Evolutionary conservation across 106 monocot genomes (phyloP).

Genomic region (Phalaenopsis equestris): DNA sequence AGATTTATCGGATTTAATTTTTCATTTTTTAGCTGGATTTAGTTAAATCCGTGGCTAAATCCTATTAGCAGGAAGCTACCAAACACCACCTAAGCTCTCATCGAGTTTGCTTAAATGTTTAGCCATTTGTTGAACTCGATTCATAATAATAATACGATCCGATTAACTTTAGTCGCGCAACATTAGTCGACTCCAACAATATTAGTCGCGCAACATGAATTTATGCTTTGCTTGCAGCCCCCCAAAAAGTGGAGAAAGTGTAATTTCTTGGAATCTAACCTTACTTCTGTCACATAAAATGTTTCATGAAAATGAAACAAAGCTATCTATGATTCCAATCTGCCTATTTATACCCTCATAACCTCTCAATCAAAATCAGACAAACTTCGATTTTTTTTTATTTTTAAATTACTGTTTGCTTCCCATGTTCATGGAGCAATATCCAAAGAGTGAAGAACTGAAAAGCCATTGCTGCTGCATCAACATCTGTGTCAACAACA

Average conservation of each 20-base stretch:
- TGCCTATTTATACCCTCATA: background rate
- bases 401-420: conserved; percentile 18
- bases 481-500: conserved; percentile 71
- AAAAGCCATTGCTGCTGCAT: conserved; percentile 23
- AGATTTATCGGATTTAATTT: no score
- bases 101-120: no score
- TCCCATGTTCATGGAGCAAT: conserved; percentile 16
- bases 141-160: no score
- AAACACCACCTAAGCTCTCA: no score
- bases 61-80: no score
- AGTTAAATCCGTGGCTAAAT: no score
- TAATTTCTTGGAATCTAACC: background rate
- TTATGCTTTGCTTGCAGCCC: conserved; percentile 7
- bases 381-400: conserved; percentile 6
- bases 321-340: background rate
- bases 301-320: background rate
- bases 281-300: background rate
- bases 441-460: background rate
- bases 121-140: no score
- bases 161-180: no score
- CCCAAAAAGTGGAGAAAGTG: background rate
- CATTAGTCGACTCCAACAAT: no score
- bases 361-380: background rate
- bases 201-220: background rate
- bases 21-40: no score